Evolutionary conservation across 192 early-diverging fungal genomes (phyloP).

Genomic region (Pecoramyces ruminantium): DNA sequence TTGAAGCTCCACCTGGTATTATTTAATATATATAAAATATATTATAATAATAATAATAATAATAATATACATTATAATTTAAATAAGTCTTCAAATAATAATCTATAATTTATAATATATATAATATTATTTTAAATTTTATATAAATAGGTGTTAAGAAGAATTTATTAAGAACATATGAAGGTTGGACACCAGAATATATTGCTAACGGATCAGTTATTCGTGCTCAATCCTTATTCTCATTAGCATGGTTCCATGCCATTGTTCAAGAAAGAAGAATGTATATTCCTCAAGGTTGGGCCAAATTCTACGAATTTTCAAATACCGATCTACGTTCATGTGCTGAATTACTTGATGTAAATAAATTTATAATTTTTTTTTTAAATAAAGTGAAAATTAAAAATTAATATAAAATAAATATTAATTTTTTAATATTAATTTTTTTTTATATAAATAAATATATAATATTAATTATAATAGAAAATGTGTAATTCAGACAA

Average conservation of each 20-base stretch:
- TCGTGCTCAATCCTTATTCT: conserved; percentile 34
- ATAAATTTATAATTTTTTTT: not conserved
- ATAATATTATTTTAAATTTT: too few species aligned
- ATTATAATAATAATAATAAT: too few species aligned
- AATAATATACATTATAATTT: too few species aligned
- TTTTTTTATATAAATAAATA: too few species aligned
- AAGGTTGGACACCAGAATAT: conserved; percentile 25
- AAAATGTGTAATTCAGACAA: conserved; percentile 17
- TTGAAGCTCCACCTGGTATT: conserved; percentile 34
- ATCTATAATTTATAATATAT: too few species aligned
- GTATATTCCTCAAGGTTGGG: conserved; percentile 46
- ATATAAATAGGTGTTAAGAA: conserved; percentile 43
- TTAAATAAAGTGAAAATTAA: too few species aligned
- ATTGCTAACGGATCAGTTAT: conserved; percentile 16
- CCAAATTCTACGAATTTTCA: conserved; percentile 44
- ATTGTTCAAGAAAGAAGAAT: conserved; percentile 35
- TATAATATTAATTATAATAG: not conserved
- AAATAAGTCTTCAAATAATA: too few species aligned
- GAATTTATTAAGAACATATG: conserved; percentile 29
- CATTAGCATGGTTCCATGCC: conserved; percentile 40
- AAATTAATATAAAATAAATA: too few species aligned
- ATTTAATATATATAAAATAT: too few species aligned
- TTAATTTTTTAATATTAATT: too few species aligned
- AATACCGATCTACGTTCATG: conserved; percentile 30
- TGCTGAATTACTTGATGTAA: conserved; percentile 27